phyloP scores from a whole-genome alignment of 805 yeast genomes.

The Torulaspora microellipsoides region DNA sequence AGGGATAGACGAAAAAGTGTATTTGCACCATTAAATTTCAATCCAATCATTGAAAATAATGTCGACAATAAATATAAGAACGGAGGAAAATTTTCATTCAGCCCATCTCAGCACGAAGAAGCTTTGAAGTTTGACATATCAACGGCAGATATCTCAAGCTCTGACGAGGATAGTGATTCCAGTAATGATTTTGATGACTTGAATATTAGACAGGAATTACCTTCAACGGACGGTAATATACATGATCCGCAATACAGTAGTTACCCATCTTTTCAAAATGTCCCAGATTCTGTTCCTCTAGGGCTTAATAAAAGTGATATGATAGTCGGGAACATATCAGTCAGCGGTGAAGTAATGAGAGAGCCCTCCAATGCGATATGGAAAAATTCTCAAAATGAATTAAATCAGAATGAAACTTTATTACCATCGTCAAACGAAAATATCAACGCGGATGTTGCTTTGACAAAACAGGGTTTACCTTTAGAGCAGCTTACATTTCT shows the following conservation, averaged over 20 bases:
- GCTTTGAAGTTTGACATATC: conserved; percentile 32
- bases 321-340: conserved; percentile 5
- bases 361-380: conserved; percentile 27
- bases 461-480: neutral
- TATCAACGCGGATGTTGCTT: conserved; percentile 1
- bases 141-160: conserved; percentile 29
- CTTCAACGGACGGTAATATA: conserved; percentile 17
- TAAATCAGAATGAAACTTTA: conserved; percentile 18
- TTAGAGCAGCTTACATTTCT: conserved; percentile 1
- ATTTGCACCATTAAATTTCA: conserved; percentile 78
- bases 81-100: conserved; percentile 79
- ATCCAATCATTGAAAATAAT: conserved; percentile 68
- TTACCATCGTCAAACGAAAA: conserved; percentile 2
- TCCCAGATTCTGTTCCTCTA: conserved; percentile 16
- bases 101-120: conserved; percentile 30
- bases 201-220: conserved; percentile 16
- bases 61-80: conserved; percentile 81
- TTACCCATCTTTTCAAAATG: conserved; percentile 12
- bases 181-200: conserved; percentile 25
- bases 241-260: conserved; percentile 18
- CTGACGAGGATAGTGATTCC: conserved; percentile 31
- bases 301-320: conserved; percentile 11
- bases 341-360: conserved; percentile 13
- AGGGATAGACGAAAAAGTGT: conserved; percentile 50
- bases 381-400: conserved; percentile 22